Evolutionary conservation across 305 asterid species (phyloP).

Genomic region (Ilex paraguariensis): DNA sequence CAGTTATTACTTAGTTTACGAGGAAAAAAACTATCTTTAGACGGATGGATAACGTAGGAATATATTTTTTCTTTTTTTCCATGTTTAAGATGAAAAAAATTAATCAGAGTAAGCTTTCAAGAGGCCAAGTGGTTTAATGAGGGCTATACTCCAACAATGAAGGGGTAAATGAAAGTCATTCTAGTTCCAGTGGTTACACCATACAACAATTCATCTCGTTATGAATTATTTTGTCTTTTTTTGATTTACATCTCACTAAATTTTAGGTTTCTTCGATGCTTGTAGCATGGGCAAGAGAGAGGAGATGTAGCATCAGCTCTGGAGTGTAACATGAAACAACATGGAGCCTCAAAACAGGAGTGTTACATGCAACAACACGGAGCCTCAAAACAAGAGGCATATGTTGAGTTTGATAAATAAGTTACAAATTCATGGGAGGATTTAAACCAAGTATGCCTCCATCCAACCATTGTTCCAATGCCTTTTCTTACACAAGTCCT

Average conservation of each 20-base stretch:
- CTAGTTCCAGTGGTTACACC: conserved; percentile 15
- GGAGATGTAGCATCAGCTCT: background rate
- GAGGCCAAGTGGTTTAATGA: conserved; percentile 38
- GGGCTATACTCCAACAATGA: conserved; percentile 24
- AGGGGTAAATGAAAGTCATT: conserved; percentile 37
- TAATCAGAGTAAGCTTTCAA: conserved; percentile 17
- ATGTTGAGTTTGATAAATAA: background rate
- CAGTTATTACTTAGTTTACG: no score
- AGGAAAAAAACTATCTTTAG: no score
- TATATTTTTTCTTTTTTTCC: no score
- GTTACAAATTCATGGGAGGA: background rate
- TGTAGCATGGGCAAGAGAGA: conserved; percentile 1
- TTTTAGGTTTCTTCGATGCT: background rate
- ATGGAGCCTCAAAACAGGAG: no score
- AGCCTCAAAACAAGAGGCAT: background rate
- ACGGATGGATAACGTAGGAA: no score
- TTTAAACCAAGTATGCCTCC: background rate
- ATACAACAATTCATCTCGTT: no score
- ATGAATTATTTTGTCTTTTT: no score
- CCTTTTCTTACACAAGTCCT: background rate
- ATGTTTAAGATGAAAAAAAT: conserved; percentile 33
- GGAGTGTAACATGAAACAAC: no score
- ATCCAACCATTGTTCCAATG: background rate
- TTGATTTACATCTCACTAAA: no score
- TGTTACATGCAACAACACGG: conserved; percentile 1